phyloP scores from a whole-genome alignment of 1,284 basidiomycete genomes.

The Boletellus deceptivus region DNA sequence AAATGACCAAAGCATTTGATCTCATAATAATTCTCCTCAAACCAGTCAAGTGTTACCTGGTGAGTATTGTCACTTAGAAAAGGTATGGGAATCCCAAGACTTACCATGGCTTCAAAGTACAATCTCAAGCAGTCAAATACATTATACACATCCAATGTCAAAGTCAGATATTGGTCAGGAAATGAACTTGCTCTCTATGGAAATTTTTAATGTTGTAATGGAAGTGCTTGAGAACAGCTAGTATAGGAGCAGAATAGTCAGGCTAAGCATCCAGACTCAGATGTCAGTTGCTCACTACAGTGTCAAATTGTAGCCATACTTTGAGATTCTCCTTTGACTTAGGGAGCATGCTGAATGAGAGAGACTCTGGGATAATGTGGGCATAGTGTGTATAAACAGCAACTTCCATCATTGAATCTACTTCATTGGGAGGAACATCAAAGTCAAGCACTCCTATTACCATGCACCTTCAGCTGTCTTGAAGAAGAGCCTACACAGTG shows the following conservation, averaged over 20 bases:
- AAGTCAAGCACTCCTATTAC: background rate
- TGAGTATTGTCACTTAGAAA: background rate
- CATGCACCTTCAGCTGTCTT: background rate
- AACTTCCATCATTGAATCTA: too few species aligned
- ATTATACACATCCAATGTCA: background rate
- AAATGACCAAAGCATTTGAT: too few species aligned
- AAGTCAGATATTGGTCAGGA: constrained; percentile 4
- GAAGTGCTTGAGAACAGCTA: constrained; percentile 3
- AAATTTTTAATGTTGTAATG: background rate
- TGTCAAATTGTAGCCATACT: background rate
- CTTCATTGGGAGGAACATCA: background rate
- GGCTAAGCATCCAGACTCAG: background rate
- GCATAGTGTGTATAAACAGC: background rate
- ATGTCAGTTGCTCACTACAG: background rate
- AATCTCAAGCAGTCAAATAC: background rate
- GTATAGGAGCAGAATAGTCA: background rate
- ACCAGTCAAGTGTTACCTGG: background rate
- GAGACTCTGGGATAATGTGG: constrained; percentile 1
- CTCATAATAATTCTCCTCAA: background rate
- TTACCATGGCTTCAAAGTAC: background rate
- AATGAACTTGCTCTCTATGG: constrained; percentile 6
- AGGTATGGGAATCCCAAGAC: background rate
- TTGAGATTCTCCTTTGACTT: background rate
- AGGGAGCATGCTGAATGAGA: background rate
- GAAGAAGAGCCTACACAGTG: background rate